These are phyloP conservation scores for Didymella arachidicola DNA, from an alignment of 2,329 filamentous ascomycete genomes.

Conservation along the genomic window DNA sequence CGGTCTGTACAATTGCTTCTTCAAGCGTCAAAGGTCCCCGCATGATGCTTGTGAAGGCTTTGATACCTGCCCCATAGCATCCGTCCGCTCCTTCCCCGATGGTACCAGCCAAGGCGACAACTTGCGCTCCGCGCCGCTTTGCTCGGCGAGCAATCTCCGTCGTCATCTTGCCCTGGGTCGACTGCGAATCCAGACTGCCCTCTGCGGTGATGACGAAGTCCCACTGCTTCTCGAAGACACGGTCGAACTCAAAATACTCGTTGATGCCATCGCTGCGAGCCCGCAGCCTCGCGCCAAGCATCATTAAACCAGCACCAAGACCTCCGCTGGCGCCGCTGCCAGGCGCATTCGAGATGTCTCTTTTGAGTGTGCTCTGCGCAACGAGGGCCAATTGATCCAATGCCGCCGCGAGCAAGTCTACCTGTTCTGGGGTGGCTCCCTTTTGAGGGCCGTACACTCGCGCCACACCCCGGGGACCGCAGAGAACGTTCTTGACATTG, in stretches of 20 bases:
- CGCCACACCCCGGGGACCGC: slow-evolving; percentile 59
- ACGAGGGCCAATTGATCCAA: slow-evolving; percentile 55
- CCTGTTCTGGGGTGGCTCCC: slow-evolving; percentile 56
- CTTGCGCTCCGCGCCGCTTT: slow-evolving; percentile 56
- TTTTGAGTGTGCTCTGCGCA: slow-evolving; percentile 45
- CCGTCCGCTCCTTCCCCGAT: slow-evolving; percentile 42
- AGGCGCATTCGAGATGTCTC: slow-evolving; percentile 51
- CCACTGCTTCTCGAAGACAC: slow-evolving; percentile 55
- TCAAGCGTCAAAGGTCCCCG: slow-evolving; percentile 46
- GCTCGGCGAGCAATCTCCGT: slow-evolving; percentile 61
- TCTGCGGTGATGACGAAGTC: slow-evolving; percentile 63
- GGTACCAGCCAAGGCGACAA: slow-evolving; percentile 51
- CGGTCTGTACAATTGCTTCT: slow-evolving; percentile 47
- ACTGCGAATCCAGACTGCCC: slow-evolving; percentile 62
- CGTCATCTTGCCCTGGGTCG: slow-evolving; percentile 62
- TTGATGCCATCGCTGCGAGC: slow-evolving; percentile 61
- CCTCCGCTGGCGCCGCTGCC: slow-evolving; percentile 63
- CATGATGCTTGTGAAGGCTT: slow-evolving; percentile 50
- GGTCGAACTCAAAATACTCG: slow-evolving; percentile 59
- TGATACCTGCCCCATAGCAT: slow-evolving; percentile 40
- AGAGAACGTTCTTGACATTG: slow-evolving; percentile 62
- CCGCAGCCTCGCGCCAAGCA: slow-evolving; percentile 57
- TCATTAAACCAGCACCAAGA: slow-evolving; percentile 59
- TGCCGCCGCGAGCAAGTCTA: slow-evolving; percentile 53
- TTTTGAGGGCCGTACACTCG: slow-evolving; percentile 62